phyloP scores from a whole-genome alignment of 805 yeast species.

The Cyberlindnera meyerae region DNA sequence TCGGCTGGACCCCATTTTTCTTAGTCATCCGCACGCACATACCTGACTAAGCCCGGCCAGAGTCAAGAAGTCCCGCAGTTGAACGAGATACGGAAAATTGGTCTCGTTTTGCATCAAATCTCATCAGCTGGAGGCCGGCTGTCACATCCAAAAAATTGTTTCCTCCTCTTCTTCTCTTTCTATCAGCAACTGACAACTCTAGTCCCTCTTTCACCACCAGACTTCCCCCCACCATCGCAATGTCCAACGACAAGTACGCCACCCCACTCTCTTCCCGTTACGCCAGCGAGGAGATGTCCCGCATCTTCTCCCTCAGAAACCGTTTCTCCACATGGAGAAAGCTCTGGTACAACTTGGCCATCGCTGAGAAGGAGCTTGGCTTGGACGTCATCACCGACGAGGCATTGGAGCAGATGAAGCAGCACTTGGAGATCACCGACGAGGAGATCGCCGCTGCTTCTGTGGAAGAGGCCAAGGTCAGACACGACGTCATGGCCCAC shows the following conservation, averaged over 20 bases:
- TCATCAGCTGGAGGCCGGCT: too few relatives aligned
- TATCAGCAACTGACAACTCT: too few relatives aligned
- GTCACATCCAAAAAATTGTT: too few relatives aligned
- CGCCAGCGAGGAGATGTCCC: slow-evolving; percentile 96
- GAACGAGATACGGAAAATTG: too few relatives aligned
- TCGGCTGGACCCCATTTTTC: too few relatives aligned
- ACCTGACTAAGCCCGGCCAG: too few relatives aligned
- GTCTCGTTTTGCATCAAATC: too few relatives aligned
- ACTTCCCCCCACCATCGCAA: slow-evolving; percentile 3
- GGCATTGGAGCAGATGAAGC: slow-evolving; percentile 82
- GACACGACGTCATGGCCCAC: slow-evolving; percentile 99
- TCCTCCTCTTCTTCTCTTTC: too few relatives aligned
- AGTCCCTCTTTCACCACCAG: background rate
- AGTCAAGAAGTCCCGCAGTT: too few relatives aligned
- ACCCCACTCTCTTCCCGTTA: slow-evolving; percentile 96
- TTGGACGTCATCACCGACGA: slow-evolving; percentile 79
- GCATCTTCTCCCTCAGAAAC: slow-evolving; percentile 85
- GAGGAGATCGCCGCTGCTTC: slow-evolving; percentile 88
- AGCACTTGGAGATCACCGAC: slow-evolving; percentile 78
- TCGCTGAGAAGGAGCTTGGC: slow-evolving; percentile 92
- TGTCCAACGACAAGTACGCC: slow-evolving; percentile 63
- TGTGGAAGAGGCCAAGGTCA: slow-evolving; percentile 92
- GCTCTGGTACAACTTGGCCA: slow-evolving; percentile 91
- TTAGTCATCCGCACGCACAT: too few relatives aligned
- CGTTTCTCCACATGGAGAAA: slow-evolving; percentile 98